phyloP scores from a whole-genome alignment of 2,329 filamentous ascomycete species.

The Pseudogymnoascus sp. region DNA sequence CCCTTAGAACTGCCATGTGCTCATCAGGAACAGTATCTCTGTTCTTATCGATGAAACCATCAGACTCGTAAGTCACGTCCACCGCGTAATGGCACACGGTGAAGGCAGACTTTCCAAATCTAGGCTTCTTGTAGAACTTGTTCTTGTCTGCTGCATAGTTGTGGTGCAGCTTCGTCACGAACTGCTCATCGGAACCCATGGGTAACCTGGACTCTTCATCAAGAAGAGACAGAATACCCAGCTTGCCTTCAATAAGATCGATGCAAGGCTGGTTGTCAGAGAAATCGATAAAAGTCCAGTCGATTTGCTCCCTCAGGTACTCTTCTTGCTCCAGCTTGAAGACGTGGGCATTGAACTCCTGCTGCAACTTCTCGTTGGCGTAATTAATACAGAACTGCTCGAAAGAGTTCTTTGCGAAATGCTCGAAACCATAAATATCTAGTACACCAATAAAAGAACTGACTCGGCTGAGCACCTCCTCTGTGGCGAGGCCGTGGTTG shows the following conservation, averaged over 20 bases:
- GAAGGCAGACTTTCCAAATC: conserved; percentile 95
- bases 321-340: conserved; percentile 99
- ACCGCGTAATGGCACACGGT: conserved; percentile 98
- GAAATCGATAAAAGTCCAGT: conserved; percentile 99
- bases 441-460: conserved; percentile 93
- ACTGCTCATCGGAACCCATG: conserved; percentile 96
- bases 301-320: conserved; percentile 90
- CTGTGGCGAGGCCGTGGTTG: conserved; percentile 82
- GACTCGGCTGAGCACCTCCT: conserved; percentile 75
- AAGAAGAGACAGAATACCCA: conserved; percentile 83
- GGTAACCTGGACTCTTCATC: conserved; percentile 95
- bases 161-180: conserved; percentile 91
- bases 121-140: conserved; percentile 96
- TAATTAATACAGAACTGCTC: conserved; percentile 99
- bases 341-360: conserved; percentile 98
- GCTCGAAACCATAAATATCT: conserved; percentile 99
- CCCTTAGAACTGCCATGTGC: conserved; percentile 86
- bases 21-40: conserved; percentile 97
- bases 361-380: conserved; percentile 97
- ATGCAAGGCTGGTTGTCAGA: conserved; percentile 99
- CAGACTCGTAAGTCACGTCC: conserved; percentile 97
- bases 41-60: conserved; percentile 99
- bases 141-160: conserved; percentile 88
- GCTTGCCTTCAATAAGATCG: conserved; percentile 92
- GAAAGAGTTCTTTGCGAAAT: conserved; percentile 99